Evolutionary conservation across 352 stramenopile genomes (phyloP).

Genomic region (Phytophthora pini): DNA sequence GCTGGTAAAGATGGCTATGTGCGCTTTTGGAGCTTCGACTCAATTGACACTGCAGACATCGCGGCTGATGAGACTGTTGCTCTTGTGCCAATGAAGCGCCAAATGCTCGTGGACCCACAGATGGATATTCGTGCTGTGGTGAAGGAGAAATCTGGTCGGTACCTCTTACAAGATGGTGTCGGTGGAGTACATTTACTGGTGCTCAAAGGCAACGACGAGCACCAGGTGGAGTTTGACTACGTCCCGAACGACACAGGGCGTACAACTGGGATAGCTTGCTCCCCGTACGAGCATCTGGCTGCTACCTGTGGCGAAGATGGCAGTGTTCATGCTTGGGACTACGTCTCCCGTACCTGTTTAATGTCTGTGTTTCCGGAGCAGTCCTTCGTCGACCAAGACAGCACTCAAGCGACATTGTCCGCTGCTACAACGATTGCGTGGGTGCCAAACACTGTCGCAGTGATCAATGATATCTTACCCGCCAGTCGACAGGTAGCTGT

Average conservation of each 20-base stretch:
- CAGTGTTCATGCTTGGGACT: constrained; percentile 89
- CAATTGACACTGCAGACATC: constrained; percentile 89
- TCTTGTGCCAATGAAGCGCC: constrained; percentile 67
- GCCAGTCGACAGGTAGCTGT: constrained; percentile 83
- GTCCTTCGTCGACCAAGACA: constrained; percentile 7
- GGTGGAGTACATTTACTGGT: constrained; percentile 61
- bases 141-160: constrained; percentile 44
- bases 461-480: constrained; percentile 52
- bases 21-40: constrained; percentile 90
- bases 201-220: constrained; percentile 42
- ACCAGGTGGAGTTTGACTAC: constrained; percentile 62
- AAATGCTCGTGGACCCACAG: constrained; percentile 58
- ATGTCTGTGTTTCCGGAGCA: constrained; percentile 31
- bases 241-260: constrained; percentile 68
- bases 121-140: constrained; percentile 80
- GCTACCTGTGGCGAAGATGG: constrained; percentile 89
- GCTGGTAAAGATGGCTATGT: constrained; percentile 88
- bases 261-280: constrained; percentile 79
- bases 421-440: constrained; percentile 74
- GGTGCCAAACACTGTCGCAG: constrained; percentile 58
- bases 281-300: constrained; percentile 86
- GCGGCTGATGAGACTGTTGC: constrained; percentile 80
- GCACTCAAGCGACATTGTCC: constrained; percentile 5
- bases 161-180: constrained; percentile 70
- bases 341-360: constrained; percentile 62